Conservation (phyloP, 805 yeast genomes). For the Lipomyces spencermartinsiae region DNA sequence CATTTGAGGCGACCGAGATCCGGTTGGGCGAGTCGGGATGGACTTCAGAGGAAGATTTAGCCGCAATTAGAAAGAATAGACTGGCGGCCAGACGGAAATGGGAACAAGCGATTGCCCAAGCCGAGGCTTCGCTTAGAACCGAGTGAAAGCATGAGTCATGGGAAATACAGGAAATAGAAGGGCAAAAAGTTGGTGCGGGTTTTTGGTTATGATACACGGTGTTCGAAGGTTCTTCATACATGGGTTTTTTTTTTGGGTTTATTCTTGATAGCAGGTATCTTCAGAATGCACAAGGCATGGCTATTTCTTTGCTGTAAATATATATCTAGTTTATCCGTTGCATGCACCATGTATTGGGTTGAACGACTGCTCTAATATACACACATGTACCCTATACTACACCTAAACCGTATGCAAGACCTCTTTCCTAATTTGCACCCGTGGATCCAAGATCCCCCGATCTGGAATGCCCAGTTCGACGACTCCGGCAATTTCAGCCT, state of each 20-base stretch:
- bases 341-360: background rate
- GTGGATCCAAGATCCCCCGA: conserved; percentile 34
- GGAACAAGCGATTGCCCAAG: conserved; percentile 32
- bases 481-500: conserved; percentile 27
- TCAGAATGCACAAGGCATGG: background rate
- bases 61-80: conserved; percentile 31
- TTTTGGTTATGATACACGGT: conserved; percentile 7
- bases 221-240: background rate
- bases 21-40: conserved; percentile 33
- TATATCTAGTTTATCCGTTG: background rate
- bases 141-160: background rate
- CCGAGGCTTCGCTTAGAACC: background rate
- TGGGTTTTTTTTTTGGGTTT: background rate
- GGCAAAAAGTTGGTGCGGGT: background rate
- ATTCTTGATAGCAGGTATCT: background rate
- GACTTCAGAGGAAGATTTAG: conserved; percentile 34
- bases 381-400: background rate
- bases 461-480: conserved; percentile 34
- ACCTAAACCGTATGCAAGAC: too few species aligned
- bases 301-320: background rate
- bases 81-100: conserved; percentile 31
- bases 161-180: background rate
- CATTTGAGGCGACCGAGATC: conserved; percentile 35
- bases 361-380: background rate
- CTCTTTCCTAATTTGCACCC: conserved; percentile 34